These are phyloP conservation scores for Macrophomina pseudophaseolina DNA, from an alignment of 2,329 filamentous ascomycete genomes.

Conservation along the genomic window DNA sequence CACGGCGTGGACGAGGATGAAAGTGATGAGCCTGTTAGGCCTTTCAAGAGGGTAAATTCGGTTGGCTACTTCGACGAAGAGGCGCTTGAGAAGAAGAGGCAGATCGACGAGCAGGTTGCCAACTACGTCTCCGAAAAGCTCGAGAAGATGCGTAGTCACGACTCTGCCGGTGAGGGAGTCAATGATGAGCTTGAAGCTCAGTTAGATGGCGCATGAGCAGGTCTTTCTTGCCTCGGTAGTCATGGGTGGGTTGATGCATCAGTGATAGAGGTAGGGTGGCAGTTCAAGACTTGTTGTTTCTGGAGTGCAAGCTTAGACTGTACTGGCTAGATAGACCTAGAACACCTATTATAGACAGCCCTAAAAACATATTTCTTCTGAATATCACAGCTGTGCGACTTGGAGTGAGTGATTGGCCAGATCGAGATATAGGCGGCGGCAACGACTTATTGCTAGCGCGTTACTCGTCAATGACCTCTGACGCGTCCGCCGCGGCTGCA, in stretches of 20 bases:
- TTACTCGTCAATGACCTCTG: neutral
- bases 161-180: constrained; percentile 53
- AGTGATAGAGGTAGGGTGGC: neutral
- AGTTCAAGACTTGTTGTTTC: neutral
- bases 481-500: neutral
- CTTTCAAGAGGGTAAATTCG: constrained; percentile 47
- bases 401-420: too few species aligned
- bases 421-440: neutral
- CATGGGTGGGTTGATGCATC: neutral
- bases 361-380: neutral
- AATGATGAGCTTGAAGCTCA: constrained; percentile 68
- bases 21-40: constrained; percentile 11
- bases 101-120: constrained; percentile 67
- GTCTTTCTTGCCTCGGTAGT: neutral
- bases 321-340: constrained; percentile 6
- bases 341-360: neutral
- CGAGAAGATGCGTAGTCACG: constrained; percentile 69
- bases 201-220: constrained; percentile 48
- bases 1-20: constrained; percentile 34
- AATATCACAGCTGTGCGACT: too few species aligned
- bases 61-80: constrained; percentile 61
- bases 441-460: neutral
- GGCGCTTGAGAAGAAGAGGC: constrained; percentile 46
- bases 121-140: constrained; percentile 84
- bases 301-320: constrained; percentile 7